Evolutionary conservation across 345 rosid genomes (phyloP).

Genomic region (Moringa oleifera): DNA sequence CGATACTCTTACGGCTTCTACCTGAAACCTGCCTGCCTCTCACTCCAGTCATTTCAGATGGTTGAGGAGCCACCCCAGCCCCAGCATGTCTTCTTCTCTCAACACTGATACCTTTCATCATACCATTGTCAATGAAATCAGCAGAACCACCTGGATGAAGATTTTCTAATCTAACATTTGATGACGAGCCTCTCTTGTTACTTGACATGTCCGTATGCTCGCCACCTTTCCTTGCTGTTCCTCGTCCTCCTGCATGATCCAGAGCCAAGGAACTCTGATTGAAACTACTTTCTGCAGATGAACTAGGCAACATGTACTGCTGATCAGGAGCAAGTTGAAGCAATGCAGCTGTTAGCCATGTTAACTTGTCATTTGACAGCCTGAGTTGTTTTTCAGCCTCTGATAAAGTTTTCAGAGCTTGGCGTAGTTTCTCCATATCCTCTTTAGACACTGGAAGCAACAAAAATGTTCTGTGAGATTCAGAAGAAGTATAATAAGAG

Average conservation of each 20-base stretch:
- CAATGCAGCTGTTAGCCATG: constrained; percentile 97
- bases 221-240: constrained; percentile 28
- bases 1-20: constrained; percentile 38
- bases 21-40: constrained; percentile 29
- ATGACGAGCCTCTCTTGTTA: constrained; percentile 30
- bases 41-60: constrained; percentile 16
- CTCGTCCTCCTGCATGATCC: constrained; percentile 33
- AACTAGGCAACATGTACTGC: constrained; percentile 59
- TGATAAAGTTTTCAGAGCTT: constrained; percentile 84
- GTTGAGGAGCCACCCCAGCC: constrained; percentile 31
- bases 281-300: constrained; percentile 63
- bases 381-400: constrained; percentile 97
- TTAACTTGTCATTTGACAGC: constrained; percentile 81
- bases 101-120: constrained; percentile 19
- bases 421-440: constrained; percentile 93
- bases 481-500: background rate
- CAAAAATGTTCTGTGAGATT: constrained; percentile 19
- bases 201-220: constrained; percentile 26
- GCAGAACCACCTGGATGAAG: constrained; percentile 26
- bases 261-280: constrained; percentile 42
- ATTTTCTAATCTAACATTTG: constrained; percentile 32
- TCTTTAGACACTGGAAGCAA: constrained; percentile 68
- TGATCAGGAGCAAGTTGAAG: constrained; percentile 99
- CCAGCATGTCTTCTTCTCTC: constrained; percentile 38
- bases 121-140: constrained; percentile 15